A percentile compares a stretch with the other conserved stretches of the same genome.
Conservation (phyloP, 2,329 filamentous ascomycete species). For the Colletotrichum brevisporum region DNA sequence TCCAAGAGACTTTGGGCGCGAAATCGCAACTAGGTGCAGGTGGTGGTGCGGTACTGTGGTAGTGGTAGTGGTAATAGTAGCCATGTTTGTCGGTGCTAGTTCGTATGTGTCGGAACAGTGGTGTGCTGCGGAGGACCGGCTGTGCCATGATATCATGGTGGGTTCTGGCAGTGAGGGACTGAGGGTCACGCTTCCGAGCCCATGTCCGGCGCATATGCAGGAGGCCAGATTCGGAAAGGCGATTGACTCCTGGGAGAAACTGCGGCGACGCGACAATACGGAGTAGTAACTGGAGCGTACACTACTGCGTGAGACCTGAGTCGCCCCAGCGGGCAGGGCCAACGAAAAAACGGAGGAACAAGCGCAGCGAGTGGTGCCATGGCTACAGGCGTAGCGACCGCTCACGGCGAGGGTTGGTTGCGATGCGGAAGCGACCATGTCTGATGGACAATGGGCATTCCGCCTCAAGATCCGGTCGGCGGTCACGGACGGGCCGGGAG, state of each 20-base stretch:
- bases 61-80: no score
- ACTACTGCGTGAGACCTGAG: no score
- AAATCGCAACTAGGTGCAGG: neutral
- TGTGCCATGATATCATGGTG: constrained; percentile 42
- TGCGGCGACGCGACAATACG: neutral
- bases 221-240: constrained; percentile 34
- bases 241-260: constrained; percentile 18
- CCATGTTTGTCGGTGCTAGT: constrained; percentile 38
- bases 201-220: constrained; percentile 37
- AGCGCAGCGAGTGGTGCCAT: no score
- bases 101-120: constrained; percentile 16
- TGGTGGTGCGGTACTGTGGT: neutral
- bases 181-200: constrained; percentile 34
- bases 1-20: constrained; percentile 21
- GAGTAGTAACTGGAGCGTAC: neutral
- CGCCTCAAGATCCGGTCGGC: no score
- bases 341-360: no score
- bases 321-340: no score
- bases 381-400: no score
- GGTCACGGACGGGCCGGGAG: no score
- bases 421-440: no score
- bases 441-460: no score
- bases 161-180: constrained; percentile 21
- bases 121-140: constrained; percentile 14
- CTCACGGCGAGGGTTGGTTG: no score